Evolutionary conservation across 2,329 filamentous ascomycete genomes (phyloP).

Genomic region (Diaporthe nobilis): DNA sequence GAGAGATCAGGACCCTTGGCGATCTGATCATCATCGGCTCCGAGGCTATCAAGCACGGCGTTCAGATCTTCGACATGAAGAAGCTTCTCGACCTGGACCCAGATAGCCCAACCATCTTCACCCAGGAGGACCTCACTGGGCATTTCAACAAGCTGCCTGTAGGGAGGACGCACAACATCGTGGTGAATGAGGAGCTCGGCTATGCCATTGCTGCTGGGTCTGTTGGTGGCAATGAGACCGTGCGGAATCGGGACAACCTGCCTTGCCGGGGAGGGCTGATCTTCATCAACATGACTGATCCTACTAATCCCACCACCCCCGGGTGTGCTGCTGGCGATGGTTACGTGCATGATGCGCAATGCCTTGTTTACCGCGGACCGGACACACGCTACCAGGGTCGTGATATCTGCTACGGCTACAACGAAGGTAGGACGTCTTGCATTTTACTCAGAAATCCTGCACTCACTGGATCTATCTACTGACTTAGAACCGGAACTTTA

Average conservation of each 20-base stretch:
- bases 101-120: slow-evolving; percentile 58
- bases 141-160: slow-evolving; percentile 58
- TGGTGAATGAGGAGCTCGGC: slow-evolving; percentile 58
- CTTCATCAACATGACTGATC: slow-evolving; percentile 70
- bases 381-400: slow-evolving; percentile 59
- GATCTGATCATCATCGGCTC: slow-evolving; percentile 56
- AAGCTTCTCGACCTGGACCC: slow-evolving; percentile 66
- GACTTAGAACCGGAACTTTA: no score
- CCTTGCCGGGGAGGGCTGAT: slow-evolving; percentile 65
- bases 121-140: slow-evolving; percentile 57
- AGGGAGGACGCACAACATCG: slow-evolving; percentile 62
- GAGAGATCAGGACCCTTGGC: slow-evolving; percentile 63
- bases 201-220: slow-evolving; percentile 63
- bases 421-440: slow-evolving; percentile 33
- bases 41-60: slow-evolving; percentile 64
- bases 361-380: slow-evolving; percentile 66
- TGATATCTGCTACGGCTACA: slow-evolving; percentile 64
- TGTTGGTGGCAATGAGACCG: slow-evolving; percentile 54
- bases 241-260: slow-evolving; percentile 44
- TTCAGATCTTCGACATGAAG: slow-evolving; percentile 75
- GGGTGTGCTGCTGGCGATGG: slow-evolving; percentile 69
- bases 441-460: no score
- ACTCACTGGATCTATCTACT: no score
- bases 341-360: slow-evolving; percentile 74
- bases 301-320: slow-evolving; percentile 64